Conservation (phyloP, 148 eudicot genomes). For the Linanthus parryae region DNA sequence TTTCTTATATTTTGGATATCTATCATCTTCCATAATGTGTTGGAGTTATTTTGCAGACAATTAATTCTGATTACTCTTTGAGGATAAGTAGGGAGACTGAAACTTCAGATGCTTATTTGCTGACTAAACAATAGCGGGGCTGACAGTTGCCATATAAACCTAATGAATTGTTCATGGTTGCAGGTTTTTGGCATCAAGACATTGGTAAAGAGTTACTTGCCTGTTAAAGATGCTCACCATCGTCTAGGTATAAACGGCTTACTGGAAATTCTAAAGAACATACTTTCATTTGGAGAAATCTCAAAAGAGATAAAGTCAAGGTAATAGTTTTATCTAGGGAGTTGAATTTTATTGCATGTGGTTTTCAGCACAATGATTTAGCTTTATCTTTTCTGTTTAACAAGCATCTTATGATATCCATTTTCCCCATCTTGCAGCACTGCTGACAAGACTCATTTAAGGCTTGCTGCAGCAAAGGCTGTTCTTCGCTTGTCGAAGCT, state of each 20-base stretch:
- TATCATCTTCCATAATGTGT: too few relatives aligned
- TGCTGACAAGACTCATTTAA: conserved; percentile 86
- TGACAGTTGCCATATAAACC: too few relatives aligned
- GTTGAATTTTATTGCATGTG: not conserved
- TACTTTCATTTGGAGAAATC: conserved; percentile 75
- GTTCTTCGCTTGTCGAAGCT: conserved; percentile 86
- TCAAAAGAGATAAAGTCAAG: conserved; percentile 68
- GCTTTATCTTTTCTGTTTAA: not conserved
- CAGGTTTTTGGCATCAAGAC: conserved; percentile 90
- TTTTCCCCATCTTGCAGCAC: conserved; percentile 38
- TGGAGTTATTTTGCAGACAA: too few relatives aligned
- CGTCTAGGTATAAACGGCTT: conserved; percentile 81
- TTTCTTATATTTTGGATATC: too few relatives aligned
- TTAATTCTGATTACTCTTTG: too few relatives aligned
- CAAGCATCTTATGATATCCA: conserved; percentile 1
- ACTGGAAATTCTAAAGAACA: conserved; percentile 54
- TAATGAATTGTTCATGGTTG: not conserved
- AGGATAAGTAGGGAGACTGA: too few relatives aligned
- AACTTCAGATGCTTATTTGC: too few relatives aligned
- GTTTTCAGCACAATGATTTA: not conserved
- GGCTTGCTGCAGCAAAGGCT: conserved; percentile 91
- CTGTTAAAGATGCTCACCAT: conserved; percentile 92
- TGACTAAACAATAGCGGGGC: too few relatives aligned
- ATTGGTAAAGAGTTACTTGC: conserved; percentile 92
- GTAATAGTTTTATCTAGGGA: conserved; percentile 26